Evolutionary conservation across 176 grass and related monocot species (phyloP).

Genomic region (Musa itinerans): DNA sequence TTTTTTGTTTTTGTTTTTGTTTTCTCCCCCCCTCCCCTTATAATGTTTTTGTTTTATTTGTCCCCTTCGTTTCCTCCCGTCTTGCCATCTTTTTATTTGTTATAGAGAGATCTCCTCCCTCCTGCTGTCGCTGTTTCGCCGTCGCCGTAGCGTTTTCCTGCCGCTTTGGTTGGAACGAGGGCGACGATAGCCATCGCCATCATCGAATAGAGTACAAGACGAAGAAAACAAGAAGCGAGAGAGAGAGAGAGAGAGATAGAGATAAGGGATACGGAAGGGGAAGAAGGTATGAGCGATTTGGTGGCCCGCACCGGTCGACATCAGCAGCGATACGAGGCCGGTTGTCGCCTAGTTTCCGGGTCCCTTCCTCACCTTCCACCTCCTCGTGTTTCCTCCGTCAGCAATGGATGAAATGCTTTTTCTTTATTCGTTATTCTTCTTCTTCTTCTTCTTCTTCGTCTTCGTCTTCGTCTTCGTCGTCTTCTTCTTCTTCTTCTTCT

Average conservation of each 20-base stretch:
- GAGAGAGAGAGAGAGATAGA: background rate
- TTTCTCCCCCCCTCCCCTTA: background rate
- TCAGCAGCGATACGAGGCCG: conserved; percentile 94
- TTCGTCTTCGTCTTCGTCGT: background rate
- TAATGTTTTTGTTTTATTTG: background rate
- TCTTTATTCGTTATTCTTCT: background rate
- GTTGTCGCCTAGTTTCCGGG: conserved; percentile 82
- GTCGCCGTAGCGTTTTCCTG: background rate
- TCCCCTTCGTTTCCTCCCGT: background rate
- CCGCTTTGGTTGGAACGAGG: background rate
- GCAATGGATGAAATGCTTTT: background rate
- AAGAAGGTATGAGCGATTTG: conserved; percentile 74
- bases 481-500: background rate
- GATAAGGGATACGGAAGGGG: conserved; percentile 6
- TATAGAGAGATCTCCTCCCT: background rate
- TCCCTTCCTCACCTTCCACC: conserved; percentile 13
- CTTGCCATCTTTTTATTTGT: background rate
- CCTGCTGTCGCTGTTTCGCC: background rate
- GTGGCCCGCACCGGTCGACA: conserved; percentile 96
- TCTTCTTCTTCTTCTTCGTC: background rate
- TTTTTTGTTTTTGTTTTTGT: background rate
- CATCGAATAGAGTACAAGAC: background rate
- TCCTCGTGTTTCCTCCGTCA: background rate
- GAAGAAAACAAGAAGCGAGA: background rate
- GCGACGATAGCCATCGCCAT: background rate